Evolutionary conservation across 805 yeast genomes (phyloP), one percentile per base, ranked within the genome.

Genomic region (Tetrapisispora fleetii): DNA sequence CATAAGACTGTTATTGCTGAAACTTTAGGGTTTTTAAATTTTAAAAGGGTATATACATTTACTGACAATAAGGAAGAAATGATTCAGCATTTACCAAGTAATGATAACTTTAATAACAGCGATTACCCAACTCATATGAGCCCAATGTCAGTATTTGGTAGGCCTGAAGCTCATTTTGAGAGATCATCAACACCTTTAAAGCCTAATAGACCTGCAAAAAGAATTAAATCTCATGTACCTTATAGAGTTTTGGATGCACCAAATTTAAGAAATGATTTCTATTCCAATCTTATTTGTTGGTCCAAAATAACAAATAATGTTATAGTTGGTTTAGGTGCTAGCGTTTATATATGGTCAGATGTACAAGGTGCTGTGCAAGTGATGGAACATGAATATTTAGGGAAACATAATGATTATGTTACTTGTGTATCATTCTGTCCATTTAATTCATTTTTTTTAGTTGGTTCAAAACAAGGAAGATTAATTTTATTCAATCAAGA

Each of bases 261-360:
- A 0, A 79, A 79, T 2, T 63, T 87, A 47, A 68, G 83, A 51
- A 82, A 85, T 62, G 95, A 88, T 60, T 87, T 81, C 58, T 88
- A 87, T 63, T 75, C 86, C 1, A 85, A 85, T 58, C 68, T 85
- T 48, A 75, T 87, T 0, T 76, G 87, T 5, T 87, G 95, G 95
- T 79, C 89, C 0, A 60, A 59, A 8, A 55, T 55, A 16, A 65
- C 78, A 1, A 72, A 71, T 39, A 69, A 68, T 22, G 67, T 86
- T 0, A 81, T 82, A 0, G 87, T 87, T 1, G 96, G 90, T 0
- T 67, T 86, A 32, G 81, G 79, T 0, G 57, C 69, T 3, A 65
- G 73, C 4, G 81, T 77, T 0, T 84, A 77, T 59, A 58, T 80
- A 30, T 87, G 95, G 93, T 72, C 76, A 13, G 78, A 74, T 43